phyloP scores from a whole-genome alignment of 208 protist genomes.

The Vickermania ingenoplastis region DNA sequence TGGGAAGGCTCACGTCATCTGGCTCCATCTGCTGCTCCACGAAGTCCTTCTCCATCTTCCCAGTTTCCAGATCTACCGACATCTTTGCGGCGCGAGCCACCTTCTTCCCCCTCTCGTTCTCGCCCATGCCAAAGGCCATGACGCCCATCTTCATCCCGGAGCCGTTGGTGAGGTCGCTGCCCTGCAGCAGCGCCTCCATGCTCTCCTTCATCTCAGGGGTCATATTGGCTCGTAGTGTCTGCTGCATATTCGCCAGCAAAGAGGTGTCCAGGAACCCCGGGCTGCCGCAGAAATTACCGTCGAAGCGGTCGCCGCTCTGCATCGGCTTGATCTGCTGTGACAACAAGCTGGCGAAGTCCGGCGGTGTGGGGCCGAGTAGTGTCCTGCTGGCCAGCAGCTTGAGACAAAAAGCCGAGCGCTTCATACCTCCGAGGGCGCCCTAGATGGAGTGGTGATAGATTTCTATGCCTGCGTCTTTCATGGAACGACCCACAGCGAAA shows the following conservation, averaged over 20 bases:
- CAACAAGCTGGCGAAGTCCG: not conserved
- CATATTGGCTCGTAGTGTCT: constrained; percentile 42
- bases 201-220: constrained; percentile 81
- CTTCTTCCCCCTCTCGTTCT: constrained; percentile 87
- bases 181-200: constrained; percentile 67
- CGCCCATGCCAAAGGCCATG: constrained; percentile 86
- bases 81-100: constrained; percentile 73
- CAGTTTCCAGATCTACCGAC: constrained; percentile 66
- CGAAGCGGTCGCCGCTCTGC: constrained; percentile 34
- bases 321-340: not conserved
- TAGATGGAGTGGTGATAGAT: no score
- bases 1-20: constrained; percentile 70
- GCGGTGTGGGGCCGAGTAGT: not conserved
- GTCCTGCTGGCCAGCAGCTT: no score
- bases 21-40: constrained; percentile 79
- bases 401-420: no score
- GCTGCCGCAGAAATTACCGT: constrained; percentile 60
- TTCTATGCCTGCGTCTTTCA: no score
- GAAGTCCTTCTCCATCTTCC: constrained; percentile 81
- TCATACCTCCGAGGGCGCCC: no score
- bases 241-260: constrained; percentile 58
- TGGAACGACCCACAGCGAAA: no score
- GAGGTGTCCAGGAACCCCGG: constrained; percentile 44
- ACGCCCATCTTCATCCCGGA: constrained; percentile 65
- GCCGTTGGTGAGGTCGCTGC: constrained; percentile 8